Percentiles rank a stretch among this genome's conserved stretches.
These are phyloP conservation scores for Volutella citrinella DNA, from an alignment of 2,329 filamentous ascomycete genomes.

Conservation along the genomic window DNA sequence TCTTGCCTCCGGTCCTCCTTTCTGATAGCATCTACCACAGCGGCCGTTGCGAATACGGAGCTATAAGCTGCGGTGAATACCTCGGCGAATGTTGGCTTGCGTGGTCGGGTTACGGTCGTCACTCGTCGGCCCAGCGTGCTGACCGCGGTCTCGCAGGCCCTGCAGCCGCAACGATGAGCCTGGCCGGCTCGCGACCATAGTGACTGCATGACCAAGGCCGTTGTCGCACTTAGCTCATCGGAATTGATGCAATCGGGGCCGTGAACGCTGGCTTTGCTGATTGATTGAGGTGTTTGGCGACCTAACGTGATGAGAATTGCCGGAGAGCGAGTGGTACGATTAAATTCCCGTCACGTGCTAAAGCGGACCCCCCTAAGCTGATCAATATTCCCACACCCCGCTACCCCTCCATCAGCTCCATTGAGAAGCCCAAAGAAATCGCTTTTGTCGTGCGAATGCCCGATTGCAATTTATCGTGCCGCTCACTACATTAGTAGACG, in stretches of 20 bases:
- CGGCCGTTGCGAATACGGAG: conserved; percentile 62
- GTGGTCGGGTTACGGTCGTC: conserved; percentile 47
- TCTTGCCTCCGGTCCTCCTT: conserved; percentile 58
- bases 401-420: conserved; percentile 18
- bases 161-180: conserved; percentile 62
- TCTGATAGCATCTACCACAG: conserved; percentile 56
- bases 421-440: too few relatives aligned
- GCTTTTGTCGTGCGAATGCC: conserved; percentile 3
- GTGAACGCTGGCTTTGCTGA: conserved; percentile 9
- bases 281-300: conserved; percentile 26
- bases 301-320: too few relatives aligned
- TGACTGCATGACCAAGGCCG: conserved; percentile 56
- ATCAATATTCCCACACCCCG: conserved; percentile 24
- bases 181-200: conserved; percentile 66
- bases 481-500: not conserved
- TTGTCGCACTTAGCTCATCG: conserved; percentile 20
- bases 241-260: conserved; percentile 12
- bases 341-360: conserved; percentile 22
- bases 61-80: conserved; percentile 67
- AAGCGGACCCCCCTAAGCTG: too few relatives aligned
- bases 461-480: conserved; percentile 1
- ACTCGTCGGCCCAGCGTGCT: conserved; percentile 48
- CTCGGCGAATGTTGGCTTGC: conserved; percentile 49
- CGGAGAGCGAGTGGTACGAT: conserved; percentile 26
- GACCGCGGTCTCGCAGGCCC: conserved; percentile 53